Base-by-base conservation (phyloP, 108 stramenopile species). In the Fistulifera pelliculosa region DNA sequence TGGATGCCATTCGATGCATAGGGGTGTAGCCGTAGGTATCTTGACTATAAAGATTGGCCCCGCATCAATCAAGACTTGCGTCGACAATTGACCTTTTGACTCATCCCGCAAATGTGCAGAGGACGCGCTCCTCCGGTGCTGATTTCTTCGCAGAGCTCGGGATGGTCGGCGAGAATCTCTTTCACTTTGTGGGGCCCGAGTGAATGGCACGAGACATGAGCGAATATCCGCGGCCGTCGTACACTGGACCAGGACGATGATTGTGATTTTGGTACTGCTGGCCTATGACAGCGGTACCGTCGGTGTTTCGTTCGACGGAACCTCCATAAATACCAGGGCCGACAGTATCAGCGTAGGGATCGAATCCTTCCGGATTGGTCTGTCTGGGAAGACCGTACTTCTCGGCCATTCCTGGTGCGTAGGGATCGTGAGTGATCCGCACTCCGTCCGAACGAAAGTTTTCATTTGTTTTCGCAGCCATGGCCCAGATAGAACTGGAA, bases 311-410 rank as follows among this genome's bases (percentile, higher is more conserved):
- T 59, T 71, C 45, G 15, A 91, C 85, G 39, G 54, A 66, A 13
- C 90, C 90, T 23, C 85, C 83, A 61, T 91, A 91, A 31, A 91
- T 91, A 25, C 90, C 85, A 1, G 90, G 68, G 0, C 89, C 85
- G 19, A 87, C 90, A 16, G 67, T 80, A 38, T 91, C 90, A 1
- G 68, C 68, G 53, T 84, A 90, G 0, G 85, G 85, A 45, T 90
- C 83, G 54, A 90, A 90, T 21, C 89, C 89, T 38, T 86, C 85
- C 13, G 43, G 45, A 53, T 84, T 76, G n/a, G 85, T 84, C 0
- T 71, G 26, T 8, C 81, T 81, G 17, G 80, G 79, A 0, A 74
- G 57, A 18, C 87, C 83, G 61, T 88, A 88, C 40, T 84, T 79
- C 52, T 84, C 76, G 1, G 80, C 78, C 76, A 88, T 80, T 10